Conservation (phyloP, 139 green algal genomes). For the Eudorina sp. region DNA sequence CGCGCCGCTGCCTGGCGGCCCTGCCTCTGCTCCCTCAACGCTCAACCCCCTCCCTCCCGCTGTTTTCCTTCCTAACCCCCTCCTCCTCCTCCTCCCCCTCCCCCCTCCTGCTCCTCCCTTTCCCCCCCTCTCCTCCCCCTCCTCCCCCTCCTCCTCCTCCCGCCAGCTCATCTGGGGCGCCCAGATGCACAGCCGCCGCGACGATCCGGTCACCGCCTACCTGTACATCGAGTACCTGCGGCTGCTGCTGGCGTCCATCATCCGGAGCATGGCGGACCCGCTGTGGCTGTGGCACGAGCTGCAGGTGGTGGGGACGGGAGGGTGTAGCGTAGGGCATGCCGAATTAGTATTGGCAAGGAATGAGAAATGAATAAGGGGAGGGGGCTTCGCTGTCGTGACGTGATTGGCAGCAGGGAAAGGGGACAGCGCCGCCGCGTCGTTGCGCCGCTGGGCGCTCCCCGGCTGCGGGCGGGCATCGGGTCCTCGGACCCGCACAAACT, state of each 20-base stretch:
- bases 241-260: slow-evolving; percentile 37
- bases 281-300: slow-evolving; percentile 51
- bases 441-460: too few relatives aligned
- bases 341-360: too few relatives aligned
- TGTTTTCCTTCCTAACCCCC: background rate
- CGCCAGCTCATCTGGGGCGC: slow-evolving; percentile 42
- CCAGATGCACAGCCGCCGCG: slow-evolving; percentile 3
- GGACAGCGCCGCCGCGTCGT: too few relatives aligned
- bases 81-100: background rate
- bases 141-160: background rate
- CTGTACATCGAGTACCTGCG: slow-evolving; percentile 43
- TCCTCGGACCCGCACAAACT: too few relatives aligned
- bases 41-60: too few relatives aligned
- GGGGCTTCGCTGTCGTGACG: too few relatives aligned
- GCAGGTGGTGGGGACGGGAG: slow-evolving; percentile 1
- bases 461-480: too few relatives aligned
- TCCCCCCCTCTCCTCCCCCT: background rate
- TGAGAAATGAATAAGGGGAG: too few relatives aligned
- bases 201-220: slow-evolving; percentile 42
- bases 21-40: too few relatives aligned
- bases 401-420: too few relatives aligned
- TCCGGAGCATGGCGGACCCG: slow-evolving; percentile 17
- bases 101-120: background rate
- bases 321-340: too few relatives aligned
- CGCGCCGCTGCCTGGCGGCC: too few relatives aligned